phyloP scores from a whole-genome alignment of 345 rosid species.

The Aethionema arabicum region DNA sequence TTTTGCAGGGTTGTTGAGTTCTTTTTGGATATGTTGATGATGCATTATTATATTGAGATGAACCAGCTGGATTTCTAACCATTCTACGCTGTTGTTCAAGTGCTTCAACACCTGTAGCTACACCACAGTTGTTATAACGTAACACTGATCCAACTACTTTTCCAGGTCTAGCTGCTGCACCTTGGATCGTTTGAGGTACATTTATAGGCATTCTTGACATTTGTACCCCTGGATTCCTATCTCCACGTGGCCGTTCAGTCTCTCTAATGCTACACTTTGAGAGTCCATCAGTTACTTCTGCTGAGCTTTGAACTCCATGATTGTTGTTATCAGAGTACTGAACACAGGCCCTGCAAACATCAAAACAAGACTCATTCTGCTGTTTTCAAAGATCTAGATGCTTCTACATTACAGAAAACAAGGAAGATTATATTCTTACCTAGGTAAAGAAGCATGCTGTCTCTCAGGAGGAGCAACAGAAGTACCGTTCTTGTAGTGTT shows the following conservation, averaged over 20 bases:
- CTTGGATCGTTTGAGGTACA: slow-evolving; percentile 73
- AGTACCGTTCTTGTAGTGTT: slow-evolving; percentile 84
- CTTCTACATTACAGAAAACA: neutral
- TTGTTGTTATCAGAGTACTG: slow-evolving; percentile 62
- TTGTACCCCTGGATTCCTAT: slow-evolving; percentile 60
- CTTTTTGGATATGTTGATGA: slow-evolving; percentile 58
- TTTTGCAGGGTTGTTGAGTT: slow-evolving; percentile 58
- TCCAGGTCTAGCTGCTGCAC: slow-evolving; percentile 74
- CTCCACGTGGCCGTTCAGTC: slow-evolving; percentile 55
- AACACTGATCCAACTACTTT: slow-evolving; percentile 81
- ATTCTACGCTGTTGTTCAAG: slow-evolving; percentile 69
- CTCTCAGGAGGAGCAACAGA: slow-evolving; percentile 82
- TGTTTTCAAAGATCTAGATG: neutral
- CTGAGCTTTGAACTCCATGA: slow-evolving; percentile 47
- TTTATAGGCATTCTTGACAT: slow-evolving; percentile 79
- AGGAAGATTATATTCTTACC: slow-evolving; percentile 43
- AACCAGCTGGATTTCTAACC: slow-evolving; percentile 60
- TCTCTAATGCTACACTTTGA: slow-evolving; percentile 87
- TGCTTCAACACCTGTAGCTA: slow-evolving; percentile 59
- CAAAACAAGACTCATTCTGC: neutral
- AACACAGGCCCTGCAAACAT: slow-evolving; percentile 69
- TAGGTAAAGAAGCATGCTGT: slow-evolving; percentile 94
- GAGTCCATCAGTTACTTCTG: slow-evolving; percentile 63
- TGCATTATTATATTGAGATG: slow-evolving; percentile 50
- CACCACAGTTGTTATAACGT: slow-evolving; percentile 82